These are phyloP conservation scores for Ephemerocybe angulata DNA, from an alignment of 768 basidiomycete genomes.

Conservation along the genomic window DNA sequence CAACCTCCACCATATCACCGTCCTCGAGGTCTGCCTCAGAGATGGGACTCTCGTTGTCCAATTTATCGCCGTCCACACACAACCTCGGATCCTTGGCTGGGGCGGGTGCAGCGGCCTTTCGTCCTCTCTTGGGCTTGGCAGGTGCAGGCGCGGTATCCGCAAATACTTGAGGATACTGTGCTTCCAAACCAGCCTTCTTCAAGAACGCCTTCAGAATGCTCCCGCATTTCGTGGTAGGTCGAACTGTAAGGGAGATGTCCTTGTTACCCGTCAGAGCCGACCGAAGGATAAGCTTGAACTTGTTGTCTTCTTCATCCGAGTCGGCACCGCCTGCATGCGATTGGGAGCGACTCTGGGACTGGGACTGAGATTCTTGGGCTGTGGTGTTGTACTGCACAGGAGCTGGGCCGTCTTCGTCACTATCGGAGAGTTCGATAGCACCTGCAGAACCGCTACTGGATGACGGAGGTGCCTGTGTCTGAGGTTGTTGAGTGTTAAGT, in stretches of 20 bases:
- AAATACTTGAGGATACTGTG: conserved; percentile 44
- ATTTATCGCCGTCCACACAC: conserved; percentile 68
- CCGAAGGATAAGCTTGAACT: conserved; percentile 64
- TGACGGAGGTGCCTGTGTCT: conserved; percentile 5
- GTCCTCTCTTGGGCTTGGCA: conserved; percentile 25
- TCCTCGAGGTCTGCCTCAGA: conserved; percentile 72
- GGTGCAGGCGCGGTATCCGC: conserved; percentile 15
- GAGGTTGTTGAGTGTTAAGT: conserved; percentile 8
- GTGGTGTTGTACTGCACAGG: not conserved
- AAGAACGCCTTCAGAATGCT: conserved; percentile 74
- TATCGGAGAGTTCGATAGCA: conserved; percentile 24
- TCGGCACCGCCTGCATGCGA: conserved; percentile 42
- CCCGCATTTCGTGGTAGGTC: conserved; percentile 71
- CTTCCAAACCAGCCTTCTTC: conserved; percentile 59
- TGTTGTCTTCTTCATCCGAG: conserved; percentile 46
- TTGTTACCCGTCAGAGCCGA: conserved; percentile 46
- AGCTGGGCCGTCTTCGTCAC: conserved; percentile 18
- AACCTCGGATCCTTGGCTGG: conserved; percentile 44
- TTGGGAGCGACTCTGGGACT: conserved; percentile 7
- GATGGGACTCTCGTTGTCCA: conserved; percentile 57
- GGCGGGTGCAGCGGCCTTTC: conserved; percentile 17
- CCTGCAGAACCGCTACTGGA: conserved; percentile 14
- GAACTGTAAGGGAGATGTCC: conserved; percentile 63
- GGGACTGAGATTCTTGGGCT: not conserved
- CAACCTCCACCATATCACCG: conserved; percentile 75